Base-by-base conservation (phyloP, 768 basidiomycete species). In the Dendrothele bispora region DNA sequence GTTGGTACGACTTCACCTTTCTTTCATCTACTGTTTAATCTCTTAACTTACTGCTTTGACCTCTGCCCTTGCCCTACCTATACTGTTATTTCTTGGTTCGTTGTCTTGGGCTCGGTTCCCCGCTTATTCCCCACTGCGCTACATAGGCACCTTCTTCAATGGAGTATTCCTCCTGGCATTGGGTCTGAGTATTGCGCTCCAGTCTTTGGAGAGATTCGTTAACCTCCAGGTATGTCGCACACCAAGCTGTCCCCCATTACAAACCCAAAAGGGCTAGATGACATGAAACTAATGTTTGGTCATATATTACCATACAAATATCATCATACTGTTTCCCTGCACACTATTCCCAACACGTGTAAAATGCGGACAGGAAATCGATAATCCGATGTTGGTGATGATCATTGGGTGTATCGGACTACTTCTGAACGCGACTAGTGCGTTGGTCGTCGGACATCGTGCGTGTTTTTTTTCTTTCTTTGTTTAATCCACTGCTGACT, bases 121-220 rank as follows among this genome's bases (percentile, higher is more conserved):
- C n/a, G n/a, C n/a, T n/a, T n/a, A n/a, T n/a, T n/a, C n/a, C n/a
- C n/a, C n/a, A n/a, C n/a, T n/a, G 30, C 43, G 14, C 20, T 30
- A 46, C 42, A 27, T 48, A 78, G 78, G 78, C 36, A 74, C 74
- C 14, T 78, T 79, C 56, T 79, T 78, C 64, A 78, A 79, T 54
- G 76, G 75, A 24, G 75, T 76, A 12, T 79, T 79, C 55, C 69
- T 78, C 8, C 63, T 80, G 27, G 78, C 77, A 3, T 63, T 80
- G 45, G 78, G 74, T 3, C 63, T 81, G 20, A 79, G 77, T 28
- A 78, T 82, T 37, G 71, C 75, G 49, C 61, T 78, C 4, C 70
- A 82, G 62, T 75, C 79, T 1, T 67, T 80, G 42, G 77, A 80
- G 57, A 70, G 79, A 20, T 82, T 82, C 54, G 63, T 80, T 44